Base-by-base conservation (phyloP, 257 asterid species). In the Lavandula angustifolia region DNA sequence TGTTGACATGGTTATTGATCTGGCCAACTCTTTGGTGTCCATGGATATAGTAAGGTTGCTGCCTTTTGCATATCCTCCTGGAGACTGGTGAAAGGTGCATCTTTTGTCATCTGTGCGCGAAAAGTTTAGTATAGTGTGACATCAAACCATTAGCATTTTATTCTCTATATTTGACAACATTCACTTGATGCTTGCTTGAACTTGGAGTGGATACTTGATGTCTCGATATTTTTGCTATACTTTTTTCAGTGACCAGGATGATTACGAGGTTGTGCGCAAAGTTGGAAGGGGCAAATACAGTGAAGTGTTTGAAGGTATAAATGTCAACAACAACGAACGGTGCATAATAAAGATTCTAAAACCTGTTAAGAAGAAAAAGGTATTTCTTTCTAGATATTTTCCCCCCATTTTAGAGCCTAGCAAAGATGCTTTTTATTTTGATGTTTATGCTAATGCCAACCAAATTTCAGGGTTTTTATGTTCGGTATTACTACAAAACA, bases 221-320 rank as follows among this genome's bases (percentile, higher is more conserved):
- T 60, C 62, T 60, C 17, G 17, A 47, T 54, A 49, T 59, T 34
- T 65, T 64, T 68, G n/a, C 33, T 37, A 1, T 60, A 35, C 7
- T 55, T 76, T 22, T 44, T 65, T 42, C 81, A 88, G 96, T 14
- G 95, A 84, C 61, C 95, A 88, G 71, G 95, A 88, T 73, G 92
- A 88, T 54, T 88, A 88, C 63, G 96, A 88, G 81, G 86, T 88
- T 50, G 96, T 88, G 60, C 90, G 96, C 50, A 86, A 88, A 78
- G 96, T 88, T 63, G 96, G 96, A 71, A 84, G 95, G 79, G 96
- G 96, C 52, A 88, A 88, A 73, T 88, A 88, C 73, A 88, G 96
- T 66, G 96, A 88, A 76, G 96, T 88, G 38, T 89, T 89, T 75
- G 96, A 86, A 80, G 96, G 96, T 29, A 66, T 89, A 70, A 86